Conservation (phyloP, 345 rosid species). For the Draba incana region DNA sequence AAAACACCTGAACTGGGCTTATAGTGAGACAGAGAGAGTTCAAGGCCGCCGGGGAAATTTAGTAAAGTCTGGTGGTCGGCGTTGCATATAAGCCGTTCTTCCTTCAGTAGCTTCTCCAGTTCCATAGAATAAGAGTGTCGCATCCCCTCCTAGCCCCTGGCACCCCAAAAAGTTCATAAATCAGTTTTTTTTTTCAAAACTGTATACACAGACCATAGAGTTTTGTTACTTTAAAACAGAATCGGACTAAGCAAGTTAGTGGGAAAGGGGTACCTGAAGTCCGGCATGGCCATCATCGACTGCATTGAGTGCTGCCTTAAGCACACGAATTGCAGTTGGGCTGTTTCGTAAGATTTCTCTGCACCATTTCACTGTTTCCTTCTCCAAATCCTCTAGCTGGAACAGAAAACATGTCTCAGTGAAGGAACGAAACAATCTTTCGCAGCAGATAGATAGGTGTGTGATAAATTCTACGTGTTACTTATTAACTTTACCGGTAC, state of each 20-base stretch:
- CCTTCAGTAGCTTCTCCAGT: conserved; percentile 89
- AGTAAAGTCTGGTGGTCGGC: conserved; percentile 76
- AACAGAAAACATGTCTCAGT: conserved; percentile 21
- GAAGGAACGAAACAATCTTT: background rate
- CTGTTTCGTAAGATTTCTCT: conserved; percentile 87
- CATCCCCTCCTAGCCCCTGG: conserved; percentile 88
- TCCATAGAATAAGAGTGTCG: conserved; percentile 85
- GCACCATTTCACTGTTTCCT: conserved; percentile 90
- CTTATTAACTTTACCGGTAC: conserved; percentile 57
- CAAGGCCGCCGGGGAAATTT: conserved; percentile 75
- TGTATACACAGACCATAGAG: background rate
- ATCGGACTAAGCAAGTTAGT: background rate
- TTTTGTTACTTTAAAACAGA: background rate
- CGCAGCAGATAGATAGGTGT: background rate
- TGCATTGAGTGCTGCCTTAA: conserved; percentile 90
- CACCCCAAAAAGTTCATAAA: conserved; percentile 12
- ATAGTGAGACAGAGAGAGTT: conserved; percentile 4
- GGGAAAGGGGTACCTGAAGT: conserved; percentile 59
- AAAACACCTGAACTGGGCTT: conserved; percentile 20
- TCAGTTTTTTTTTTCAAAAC: background rate
- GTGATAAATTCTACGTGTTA: background rate
- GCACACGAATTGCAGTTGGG: conserved; percentile 90
- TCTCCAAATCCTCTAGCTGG: conserved; percentile 78
- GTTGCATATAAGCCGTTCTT: conserved; percentile 71
- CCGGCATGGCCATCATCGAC: conserved; percentile 95